phyloP scores from a whole-genome alignment of 768 basidiomycete species.

The Trametes sanguinea region DNA sequence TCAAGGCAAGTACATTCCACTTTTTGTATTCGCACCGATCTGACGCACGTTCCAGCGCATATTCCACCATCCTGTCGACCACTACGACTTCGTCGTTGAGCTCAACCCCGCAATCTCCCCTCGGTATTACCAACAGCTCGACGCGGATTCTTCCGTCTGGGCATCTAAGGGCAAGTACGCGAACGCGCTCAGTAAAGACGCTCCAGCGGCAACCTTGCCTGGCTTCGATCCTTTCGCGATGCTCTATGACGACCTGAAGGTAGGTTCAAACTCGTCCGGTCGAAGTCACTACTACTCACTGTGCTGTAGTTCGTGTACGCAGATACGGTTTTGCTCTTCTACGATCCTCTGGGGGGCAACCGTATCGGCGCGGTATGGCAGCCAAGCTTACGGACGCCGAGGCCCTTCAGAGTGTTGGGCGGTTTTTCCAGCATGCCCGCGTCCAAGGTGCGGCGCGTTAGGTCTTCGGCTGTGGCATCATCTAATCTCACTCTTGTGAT shows the following conservation, averaged over 20 bases:
- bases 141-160: slow-evolving; percentile 51
- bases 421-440: slow-evolving; percentile 74
- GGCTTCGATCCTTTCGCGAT: slow-evolving; percentile 80
- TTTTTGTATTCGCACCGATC: neutral
- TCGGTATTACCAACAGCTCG: slow-evolving; percentile 73
- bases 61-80: slow-evolving; percentile 78
- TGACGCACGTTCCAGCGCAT: slow-evolving; percentile 36
- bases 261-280: slow-evolving; percentile 33
- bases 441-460: slow-evolving; percentile 29
- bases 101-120: slow-evolving; percentile 66
- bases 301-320: slow-evolving; percentile 61
- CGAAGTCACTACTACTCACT: neutral
- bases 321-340: slow-evolving; percentile 81
- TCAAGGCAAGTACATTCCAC: slow-evolving; percentile 50
- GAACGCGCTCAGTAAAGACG: slow-evolving; percentile 40
- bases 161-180: slow-evolving; percentile 45
- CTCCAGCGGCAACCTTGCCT: slow-evolving; percentile 43
- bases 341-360: slow-evolving; percentile 78
- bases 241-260: slow-evolving; percentile 74
- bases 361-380: slow-evolving; percentile 88
- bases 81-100: slow-evolving; percentile 85
- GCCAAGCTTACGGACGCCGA: slow-evolving; percentile 58
- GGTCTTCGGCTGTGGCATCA: no score
- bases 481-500: neutral
- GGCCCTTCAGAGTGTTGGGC: slow-evolving; percentile 79